Evolutionary conservation across 2,329 filamentous ascomycete genomes (phyloP), one percentile per base, ranked within the genome.

Genomic region (Diaporthe vexans): DNA sequence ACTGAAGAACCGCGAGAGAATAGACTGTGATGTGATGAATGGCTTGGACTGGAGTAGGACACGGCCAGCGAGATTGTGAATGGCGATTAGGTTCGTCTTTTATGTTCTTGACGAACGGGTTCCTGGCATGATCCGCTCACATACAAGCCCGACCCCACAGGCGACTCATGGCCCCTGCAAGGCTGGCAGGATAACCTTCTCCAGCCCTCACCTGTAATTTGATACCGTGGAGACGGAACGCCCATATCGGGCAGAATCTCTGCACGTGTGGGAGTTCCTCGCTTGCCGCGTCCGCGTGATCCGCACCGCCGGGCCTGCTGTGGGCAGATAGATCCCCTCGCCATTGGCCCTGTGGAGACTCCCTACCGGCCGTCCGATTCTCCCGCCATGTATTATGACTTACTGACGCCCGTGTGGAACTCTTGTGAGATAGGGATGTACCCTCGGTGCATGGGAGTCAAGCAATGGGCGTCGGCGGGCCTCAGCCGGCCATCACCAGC

Each of bases 141-240:
- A 37, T 37, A 37, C 61, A 52, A 68, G 13, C 24, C 29, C n/a
- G 37, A 37, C 40, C 51, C 40, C 51, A 69, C 40, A 61, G 37
- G 40, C 71, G 71, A 73, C 51, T 73, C 71, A 73, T 65, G 33
- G 61, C 54, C 71, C 71, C 71, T 73, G 71, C 9, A 67, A 57
- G 56, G 46, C 59, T 68, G 71, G 43, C 40, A 37, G 59, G 52
- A 73, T 68, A 58, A 65, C 65, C 51, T 46, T 73, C 59, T 67
- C 51, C 71, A 73, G 59, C 59, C 71, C 56, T 67, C 51, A 46
- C 71, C 71, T 73, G 71, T 67, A 73, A 73, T 73, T 67, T 68
- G 63, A 68, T 68, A 68, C 46, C 63, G 63, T 68, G 63, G 63
- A 54, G 63, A 68, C 37, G 61, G 48, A 35, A 68, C 46, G 46